Evolutionary conservation across 2,329 filamentous ascomycete genomes (phyloP), one percentile per base, ranked within the genome.

Genomic region (Cladosporium sp.): DNA sequence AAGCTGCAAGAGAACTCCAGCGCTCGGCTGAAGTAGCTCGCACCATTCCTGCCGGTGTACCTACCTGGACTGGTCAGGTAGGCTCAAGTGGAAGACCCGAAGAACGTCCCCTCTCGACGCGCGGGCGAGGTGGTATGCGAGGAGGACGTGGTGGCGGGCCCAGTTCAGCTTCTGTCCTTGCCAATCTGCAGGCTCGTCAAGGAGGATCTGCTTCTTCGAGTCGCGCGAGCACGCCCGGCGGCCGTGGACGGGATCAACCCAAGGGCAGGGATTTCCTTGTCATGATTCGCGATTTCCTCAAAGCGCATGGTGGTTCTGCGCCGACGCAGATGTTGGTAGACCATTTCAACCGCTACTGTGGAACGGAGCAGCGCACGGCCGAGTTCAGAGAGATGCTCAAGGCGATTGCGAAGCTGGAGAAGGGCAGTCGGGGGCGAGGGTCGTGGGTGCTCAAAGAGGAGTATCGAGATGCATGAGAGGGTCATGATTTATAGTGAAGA

Each of bases 51-150:
- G 87, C 91, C 34, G 93, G 93, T 7, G 91, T 89, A 0, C 90
- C 94, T 8, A 97, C 93, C 0, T 97, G 93, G 93, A 97, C 93
- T 0, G 93, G 94, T 1, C 85, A 89, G 66, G 85, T 89, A 49
- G 93, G 93, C 9, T 83, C 88, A 51, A 86, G 86, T 4, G 93
- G 92, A 1, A 81, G 89, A 37, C 88, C 89, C 1, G 82, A 84
- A 25, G 79, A 77, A 76, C 59, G 78, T 71, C 60, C 14, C 8
- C 59, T 80, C 77, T 19, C 80, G 80, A 0, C 74, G 74, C 20
- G 80, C 76, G 40, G 75, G 69, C 36, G 82, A 20, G 63, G 66
- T 37, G 64, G 64, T 17, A 56, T 67, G 49, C 38, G 60, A 57
- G 59, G 68, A 15, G 69, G 67, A 52, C 59, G 69, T 3, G 75